These are phyloP conservation scores for Arthrobotrys pseudoclavata DNA, from an alignment of 2,329 filamentous ascomycete species.

Conservation along the genomic window DNA sequence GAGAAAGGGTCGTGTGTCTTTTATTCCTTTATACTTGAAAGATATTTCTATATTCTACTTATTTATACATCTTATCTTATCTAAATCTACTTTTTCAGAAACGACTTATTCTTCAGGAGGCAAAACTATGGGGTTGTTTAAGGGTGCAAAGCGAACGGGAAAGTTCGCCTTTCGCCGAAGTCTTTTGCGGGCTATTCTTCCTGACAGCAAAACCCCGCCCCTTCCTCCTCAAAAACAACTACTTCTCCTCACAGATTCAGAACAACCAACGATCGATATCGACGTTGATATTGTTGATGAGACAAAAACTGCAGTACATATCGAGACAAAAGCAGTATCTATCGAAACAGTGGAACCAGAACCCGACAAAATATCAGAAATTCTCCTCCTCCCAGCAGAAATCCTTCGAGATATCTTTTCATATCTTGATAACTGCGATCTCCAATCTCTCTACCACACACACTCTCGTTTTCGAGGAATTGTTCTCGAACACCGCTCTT, in stretches of 20 bases:
- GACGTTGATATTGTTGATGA: slow-evolving; percentile 2
- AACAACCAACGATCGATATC: background rate
- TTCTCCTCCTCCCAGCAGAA: slow-evolving; percentile 50
- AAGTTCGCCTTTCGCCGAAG: slow-evolving; percentile 40
- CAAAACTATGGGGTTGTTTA: slow-evolving; percentile 49
- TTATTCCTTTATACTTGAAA: background rate
- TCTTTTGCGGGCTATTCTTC: slow-evolving; percentile 33
- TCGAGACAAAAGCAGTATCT: background rate
- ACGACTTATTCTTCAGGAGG: background rate
- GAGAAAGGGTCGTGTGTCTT: background rate
- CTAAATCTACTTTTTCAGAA: background rate
- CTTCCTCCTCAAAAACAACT: slow-evolving; percentile 6
- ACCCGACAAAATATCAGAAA: slow-evolving; percentile 1
- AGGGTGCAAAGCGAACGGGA: slow-evolving; percentile 18
- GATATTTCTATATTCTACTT: background rate
- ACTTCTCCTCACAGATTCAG: slow-evolving; percentile 9
- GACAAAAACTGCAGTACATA: background rate
- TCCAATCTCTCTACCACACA: slow-evolving; percentile 41
- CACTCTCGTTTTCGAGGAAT: slow-evolving; percentile 47
- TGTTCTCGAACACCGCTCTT: slow-evolving; percentile 47
- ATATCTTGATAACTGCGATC: slow-evolving; percentile 32
- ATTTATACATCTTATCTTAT: background rate
- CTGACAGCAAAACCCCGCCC: slow-evolving; percentile 25
- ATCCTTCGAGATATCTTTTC: slow-evolving; percentile 51
- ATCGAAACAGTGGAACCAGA: background rate